Base-by-base conservation (phyloP, 768 basidiomycete species). In the Phlebiopsis gigantea region DNA sequence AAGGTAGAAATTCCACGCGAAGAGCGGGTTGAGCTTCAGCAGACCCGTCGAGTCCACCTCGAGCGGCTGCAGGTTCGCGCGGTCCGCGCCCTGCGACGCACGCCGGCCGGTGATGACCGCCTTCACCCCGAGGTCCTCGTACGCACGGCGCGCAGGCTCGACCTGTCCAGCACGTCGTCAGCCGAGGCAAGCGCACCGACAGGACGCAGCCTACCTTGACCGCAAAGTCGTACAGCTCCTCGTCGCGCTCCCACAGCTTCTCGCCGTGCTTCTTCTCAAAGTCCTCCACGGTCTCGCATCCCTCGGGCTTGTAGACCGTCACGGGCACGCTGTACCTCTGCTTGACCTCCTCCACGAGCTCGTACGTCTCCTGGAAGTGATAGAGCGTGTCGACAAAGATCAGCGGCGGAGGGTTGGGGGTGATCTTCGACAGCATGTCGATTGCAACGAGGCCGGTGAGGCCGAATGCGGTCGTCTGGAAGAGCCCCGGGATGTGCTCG, bases 381-480 rank as follows among this genome's bases (percentile, higher is more conserved):
- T 98, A 93, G 14, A 98, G 78, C 0, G 97, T 98, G 74, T 99
- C 95, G 68, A 98, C 73, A 75, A 99, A 98, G 74, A 98, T 93
- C 19, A 98, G 79, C 1, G 94, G 93, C 1, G 90, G 90, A 0
- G 81, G 79, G 17, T 73, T 67, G 25, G 74, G 58, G 2, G 87
- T 85, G 60, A 94, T 75, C 69, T 90, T 90, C 30, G 90, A 87
- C 53, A 98, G 82, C 92, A 99, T 97, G 69, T 97, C 93, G 59
- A 91, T 85, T 19, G 93, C 87, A 55, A 93, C 93, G 53, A 95
- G 84, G 9, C 97, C 96, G 0, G 95, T 98, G 57, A 98, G 79
- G 6, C 97, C 97, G 66, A 99, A 96, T 0, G 97, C 96, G 5
- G 96, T 98, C 5, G 97, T 98, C 69, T 99, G 96, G 71, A 84